Percentiles rank a stretch among this genome's conserved stretches.
Evolutionary conservation across 2,329 filamentous ascomycete species (phyloP).

Genomic region (Annulohypoxylon truncatum): DNA sequence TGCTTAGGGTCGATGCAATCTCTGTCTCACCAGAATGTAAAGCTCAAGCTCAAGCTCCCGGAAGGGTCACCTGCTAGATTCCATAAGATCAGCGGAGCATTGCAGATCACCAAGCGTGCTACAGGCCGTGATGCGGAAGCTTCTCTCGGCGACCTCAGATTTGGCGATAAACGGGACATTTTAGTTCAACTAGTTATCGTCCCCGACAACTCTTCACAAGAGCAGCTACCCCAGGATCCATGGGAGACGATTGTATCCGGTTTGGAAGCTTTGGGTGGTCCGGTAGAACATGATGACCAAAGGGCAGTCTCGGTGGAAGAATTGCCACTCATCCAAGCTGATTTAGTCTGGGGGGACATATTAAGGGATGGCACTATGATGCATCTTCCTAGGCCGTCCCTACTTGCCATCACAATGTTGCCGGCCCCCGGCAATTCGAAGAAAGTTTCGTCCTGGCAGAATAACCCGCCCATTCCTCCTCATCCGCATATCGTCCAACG

Average conservation of each 20-base stretch:
- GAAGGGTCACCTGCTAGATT: constrained; percentile 98
- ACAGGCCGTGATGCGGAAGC: constrained; percentile 95
- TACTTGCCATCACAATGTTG: constrained; percentile 95
- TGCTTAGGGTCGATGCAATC: constrained; percentile 93
- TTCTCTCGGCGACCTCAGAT: constrained; percentile 88
- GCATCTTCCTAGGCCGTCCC: constrained; percentile 87
- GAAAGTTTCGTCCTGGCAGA: constrained; percentile 72
- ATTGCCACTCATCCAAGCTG: constrained; percentile 92
- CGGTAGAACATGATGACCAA: constrained; percentile 86
- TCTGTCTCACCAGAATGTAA: constrained; percentile 97
- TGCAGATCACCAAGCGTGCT: constrained; percentile 96
- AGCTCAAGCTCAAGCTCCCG: constrained; percentile 90
- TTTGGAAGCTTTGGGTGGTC: constrained; percentile 89
- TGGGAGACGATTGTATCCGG: constrained; percentile 99
- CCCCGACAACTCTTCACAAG: constrained; percentile 84
- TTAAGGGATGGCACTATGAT: constrained; percentile 87
- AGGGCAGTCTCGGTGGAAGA: constrained; percentile 90
- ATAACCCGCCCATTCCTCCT: constrained; percentile 86
- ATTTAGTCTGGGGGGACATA: constrained; percentile 93
- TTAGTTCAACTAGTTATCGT: constrained; percentile 93
- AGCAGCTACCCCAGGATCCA: constrained; percentile 89
- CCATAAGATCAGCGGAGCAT: constrained; percentile 95
- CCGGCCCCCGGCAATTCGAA: constrained; percentile 73
- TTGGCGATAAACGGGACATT: constrained; percentile 94
- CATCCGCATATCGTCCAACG: constrained; percentile 95